Conservation (phyloP, 2,329 filamentous ascomycete species). For the Raffaelea deltoideospora region DNA sequence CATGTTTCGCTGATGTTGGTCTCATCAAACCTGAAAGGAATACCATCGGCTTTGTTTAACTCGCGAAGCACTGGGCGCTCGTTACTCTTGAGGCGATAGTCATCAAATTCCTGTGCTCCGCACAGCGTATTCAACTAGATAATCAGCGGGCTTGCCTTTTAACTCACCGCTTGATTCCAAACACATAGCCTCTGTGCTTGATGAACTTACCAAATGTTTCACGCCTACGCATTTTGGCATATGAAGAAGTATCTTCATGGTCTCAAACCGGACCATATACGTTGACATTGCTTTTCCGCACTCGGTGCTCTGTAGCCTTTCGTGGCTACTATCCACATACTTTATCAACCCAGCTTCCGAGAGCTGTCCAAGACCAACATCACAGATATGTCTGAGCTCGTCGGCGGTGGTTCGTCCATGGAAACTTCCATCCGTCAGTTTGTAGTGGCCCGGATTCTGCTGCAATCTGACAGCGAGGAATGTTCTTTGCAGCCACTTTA, state of each 20-base stretch:
- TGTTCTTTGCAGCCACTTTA: constrained; percentile 60
- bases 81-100: constrained; percentile 52
- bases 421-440: constrained; percentile 37
- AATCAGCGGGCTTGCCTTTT: not conserved
- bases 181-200: not conserved
- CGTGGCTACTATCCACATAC: constrained; percentile 14
- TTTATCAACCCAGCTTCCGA: constrained; percentile 41
- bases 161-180: not conserved
- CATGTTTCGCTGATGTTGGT: constrained; percentile 44
- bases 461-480: constrained; percentile 64
- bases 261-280: constrained; percentile 67
- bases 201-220: constrained; percentile 48
- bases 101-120: constrained; percentile 56
- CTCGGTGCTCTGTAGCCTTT: constrained; percentile 45
- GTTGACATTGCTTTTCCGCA: constrained; percentile 70
- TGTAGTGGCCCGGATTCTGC: constrained; percentile 57
- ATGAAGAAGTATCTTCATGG: constrained; percentile 56
- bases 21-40: constrained; percentile 59
- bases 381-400: constrained; percentile 54
- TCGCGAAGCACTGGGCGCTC: constrained; percentile 58
- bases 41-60: constrained; percentile 52
- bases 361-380: constrained; percentile 50
- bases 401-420: constrained; percentile 40
- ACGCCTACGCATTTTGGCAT: constrained; percentile 45
- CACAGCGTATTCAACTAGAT: constrained; percentile 53